A percentile compares a stretch with the other conserved stretches of the same genome.
phyloP scores from a whole-genome alignment of 495 filamentous ascomycete genomes.

The Tuber brumale region DNA sequence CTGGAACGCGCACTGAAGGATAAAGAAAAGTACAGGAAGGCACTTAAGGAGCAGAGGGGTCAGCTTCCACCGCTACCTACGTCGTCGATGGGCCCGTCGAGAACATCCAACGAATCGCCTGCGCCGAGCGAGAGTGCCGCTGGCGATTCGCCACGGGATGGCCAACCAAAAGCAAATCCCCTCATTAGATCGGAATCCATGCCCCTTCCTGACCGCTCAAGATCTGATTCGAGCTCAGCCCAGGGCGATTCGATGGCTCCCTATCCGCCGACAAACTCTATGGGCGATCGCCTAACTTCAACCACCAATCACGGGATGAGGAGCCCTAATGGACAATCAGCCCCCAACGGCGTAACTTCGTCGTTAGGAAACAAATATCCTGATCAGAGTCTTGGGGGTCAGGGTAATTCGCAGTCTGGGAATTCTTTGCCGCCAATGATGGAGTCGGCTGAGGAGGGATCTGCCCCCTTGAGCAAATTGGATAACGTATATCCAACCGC shows the following conservation, averaged over 20 bases:
- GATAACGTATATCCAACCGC: neutral
- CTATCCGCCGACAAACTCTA: conserved; percentile 45
- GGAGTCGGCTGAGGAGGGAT: conserved; percentile 18
- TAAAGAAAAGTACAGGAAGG: conserved; percentile 88
- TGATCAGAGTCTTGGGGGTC: conserved; percentile 36
- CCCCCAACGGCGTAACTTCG: conserved; percentile 23
- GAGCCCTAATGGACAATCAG: conserved; percentile 10
- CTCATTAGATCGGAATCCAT: conserved; percentile 28
- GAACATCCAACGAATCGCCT: conserved; percentile 29
- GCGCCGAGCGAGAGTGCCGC: conserved; percentile 25
- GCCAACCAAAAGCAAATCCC: conserved; percentile 12
- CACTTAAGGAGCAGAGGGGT: conserved; percentile 67
- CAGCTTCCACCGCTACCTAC: conserved; percentile 49
- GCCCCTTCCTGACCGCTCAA: conserved; percentile 25
- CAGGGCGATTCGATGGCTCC: conserved; percentile 51
- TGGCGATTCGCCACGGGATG: conserved; percentile 25
- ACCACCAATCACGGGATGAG: conserved; percentile 1
- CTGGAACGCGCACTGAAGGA: conserved; percentile 86
- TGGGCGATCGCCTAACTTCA: conserved; percentile 23
- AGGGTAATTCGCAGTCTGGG: conserved; percentile 43
- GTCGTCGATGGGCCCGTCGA: conserved; percentile 32
- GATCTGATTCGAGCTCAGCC: conserved; percentile 14
- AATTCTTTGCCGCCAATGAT: conserved; percentile 18
- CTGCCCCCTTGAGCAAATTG: conserved; percentile 1
- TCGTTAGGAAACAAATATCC: conserved; percentile 27